Conservation (phyloP, 2,329 filamentous ascomycete genomes). For the Sarocladium kiliense region DNA sequence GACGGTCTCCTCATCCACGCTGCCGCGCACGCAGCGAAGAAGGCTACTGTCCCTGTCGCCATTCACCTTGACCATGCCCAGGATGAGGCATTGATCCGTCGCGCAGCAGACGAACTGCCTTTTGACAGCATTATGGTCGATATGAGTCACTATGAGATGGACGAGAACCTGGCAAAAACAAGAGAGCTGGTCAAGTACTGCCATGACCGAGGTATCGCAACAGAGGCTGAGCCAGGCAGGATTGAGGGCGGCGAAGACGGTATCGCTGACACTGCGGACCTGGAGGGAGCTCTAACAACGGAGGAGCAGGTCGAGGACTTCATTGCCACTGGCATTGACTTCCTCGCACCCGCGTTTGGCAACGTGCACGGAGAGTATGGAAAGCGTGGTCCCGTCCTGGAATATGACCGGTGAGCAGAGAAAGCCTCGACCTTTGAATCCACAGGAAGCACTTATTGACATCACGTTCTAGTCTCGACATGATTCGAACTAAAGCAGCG, state of each 20-base stretch:
- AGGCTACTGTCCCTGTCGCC: conserved; percentile 52
- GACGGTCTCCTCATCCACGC: conserved; percentile 46
- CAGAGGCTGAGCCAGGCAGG: conserved; percentile 63
- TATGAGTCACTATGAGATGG: conserved; percentile 68
- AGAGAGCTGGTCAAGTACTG: conserved; percentile 56
- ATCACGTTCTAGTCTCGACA: conserved; percentile 28
- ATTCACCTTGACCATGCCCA: conserved; percentile 66
- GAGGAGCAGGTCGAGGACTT: conserved; percentile 66
- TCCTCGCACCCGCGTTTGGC: conserved; percentile 71
- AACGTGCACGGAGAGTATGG: conserved; percentile 75
- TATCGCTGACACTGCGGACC: conserved; percentile 52
- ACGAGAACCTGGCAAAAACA: conserved; percentile 63
- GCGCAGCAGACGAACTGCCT: conserved; percentile 47
- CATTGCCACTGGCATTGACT: conserved; percentile 66
- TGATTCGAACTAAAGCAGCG: conserved; percentile 22
- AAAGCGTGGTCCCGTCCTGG: conserved; percentile 54
- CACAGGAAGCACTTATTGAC: too few relatives aligned
- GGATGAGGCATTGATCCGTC: conserved; percentile 50
- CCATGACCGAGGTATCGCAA: conserved; percentile 57
- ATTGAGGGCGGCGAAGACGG: conserved; percentile 67
- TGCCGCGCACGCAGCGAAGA: conserved; percentile 48
- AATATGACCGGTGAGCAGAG: conserved; percentile 36
- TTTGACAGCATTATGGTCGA: conserved; percentile 75
- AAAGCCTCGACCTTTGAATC: too few relatives aligned
- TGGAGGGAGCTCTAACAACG: conserved; percentile 53